phyloP scores from a whole-genome alignment of 495 filamentous ascomycete genomes.

The Sphaerosporella brunnea region DNA sequence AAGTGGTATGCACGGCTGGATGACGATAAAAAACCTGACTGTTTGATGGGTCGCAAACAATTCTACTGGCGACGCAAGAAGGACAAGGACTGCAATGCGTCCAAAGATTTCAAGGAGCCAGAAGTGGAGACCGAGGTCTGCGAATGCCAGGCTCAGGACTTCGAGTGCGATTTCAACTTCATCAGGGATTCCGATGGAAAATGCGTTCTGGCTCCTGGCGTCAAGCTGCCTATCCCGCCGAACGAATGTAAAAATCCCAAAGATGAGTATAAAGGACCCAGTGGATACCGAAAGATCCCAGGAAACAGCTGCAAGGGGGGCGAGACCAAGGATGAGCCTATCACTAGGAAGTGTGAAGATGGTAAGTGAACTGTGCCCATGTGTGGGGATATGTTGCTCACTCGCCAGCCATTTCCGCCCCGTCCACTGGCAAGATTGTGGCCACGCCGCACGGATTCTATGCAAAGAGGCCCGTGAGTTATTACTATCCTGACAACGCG shows the following conservation, averaged over 20 bases:
- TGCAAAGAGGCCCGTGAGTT: conserved; percentile 37
- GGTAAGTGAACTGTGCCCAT: conserved; percentile 7
- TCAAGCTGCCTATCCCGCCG: conserved; percentile 31
- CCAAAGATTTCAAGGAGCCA: conserved; percentile 63
- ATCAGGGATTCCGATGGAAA: conserved; percentile 38
- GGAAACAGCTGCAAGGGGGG: conserved; percentile 63
- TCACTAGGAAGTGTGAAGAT: conserved; percentile 39
- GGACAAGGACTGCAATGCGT: conserved; percentile 74
- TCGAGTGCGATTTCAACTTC: conserved; percentile 91
- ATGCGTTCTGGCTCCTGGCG: conserved; percentile 37
- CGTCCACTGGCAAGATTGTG: conserved; percentile 42
- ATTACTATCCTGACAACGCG: conserved; percentile 72
- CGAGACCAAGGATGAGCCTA: conserved; percentile 40
- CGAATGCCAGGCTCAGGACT: conserved; percentile 65
- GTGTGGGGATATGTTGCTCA: conserved; percentile 3
- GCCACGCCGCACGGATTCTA: conserved; percentile 40
- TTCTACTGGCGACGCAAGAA: conserved; percentile 64
- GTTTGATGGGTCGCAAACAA: conserved; percentile 89
- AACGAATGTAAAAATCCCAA: conserved; percentile 48
- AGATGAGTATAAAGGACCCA: conserved; percentile 62
- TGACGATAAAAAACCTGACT: conserved; percentile 60
- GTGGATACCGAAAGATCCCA: conserved; percentile 81
- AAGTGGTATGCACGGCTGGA: conserved; percentile 70
- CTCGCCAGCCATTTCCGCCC: conserved; percentile 15
- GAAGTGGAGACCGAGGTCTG: conserved; percentile 46